These are phyloP conservation scores for Chaetomium sp. DNA, from an alignment of 2,329 filamentous ascomycete species.

Conservation along the genomic window DNA sequence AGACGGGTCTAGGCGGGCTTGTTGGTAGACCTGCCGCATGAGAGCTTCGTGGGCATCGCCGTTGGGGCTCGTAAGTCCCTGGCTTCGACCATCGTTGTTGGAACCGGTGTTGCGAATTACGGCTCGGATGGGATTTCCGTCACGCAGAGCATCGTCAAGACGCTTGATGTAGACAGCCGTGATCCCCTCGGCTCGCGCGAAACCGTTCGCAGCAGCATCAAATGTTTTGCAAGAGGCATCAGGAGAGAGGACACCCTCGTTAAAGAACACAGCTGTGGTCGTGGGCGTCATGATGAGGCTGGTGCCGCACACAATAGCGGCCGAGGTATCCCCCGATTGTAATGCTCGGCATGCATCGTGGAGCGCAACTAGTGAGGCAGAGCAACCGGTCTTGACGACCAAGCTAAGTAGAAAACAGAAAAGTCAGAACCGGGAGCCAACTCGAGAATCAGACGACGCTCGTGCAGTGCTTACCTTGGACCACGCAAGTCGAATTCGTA, in stretches of 20 bases:
- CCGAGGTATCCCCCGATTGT: conserved; percentile 37
- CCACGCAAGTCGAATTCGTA: conserved; percentile 44
- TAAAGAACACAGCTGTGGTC: not conserved
- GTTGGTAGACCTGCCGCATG: conserved; percentile 19
- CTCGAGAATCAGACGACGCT: too few relatives aligned
- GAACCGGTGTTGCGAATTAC: conserved; percentile 39
- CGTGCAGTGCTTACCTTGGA: conserved; percentile 28
- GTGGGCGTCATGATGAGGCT: conserved; percentile 12
- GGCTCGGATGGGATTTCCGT: conserved; percentile 36
- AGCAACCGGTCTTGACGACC: conserved; percentile 42
- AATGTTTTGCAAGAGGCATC: conserved; percentile 12
- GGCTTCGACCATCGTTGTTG: conserved; percentile 29
- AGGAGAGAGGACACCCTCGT: conserved; percentile 8
- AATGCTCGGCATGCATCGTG: conserved; percentile 38
- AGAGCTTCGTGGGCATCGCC: conserved; percentile 20
- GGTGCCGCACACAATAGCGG: conserved; percentile 42
- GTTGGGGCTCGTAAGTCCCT: conserved; percentile 20
- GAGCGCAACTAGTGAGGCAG: conserved; percentile 42
- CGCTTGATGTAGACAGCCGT: conserved; percentile 34
- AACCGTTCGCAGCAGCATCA: conserved; percentile 47
- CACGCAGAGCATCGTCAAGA: conserved; percentile 35
- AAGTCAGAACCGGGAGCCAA: not conserved
- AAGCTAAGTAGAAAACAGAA: conserved; percentile 31
- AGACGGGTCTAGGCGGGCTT: conserved; percentile 7
- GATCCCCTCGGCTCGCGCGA: conserved; percentile 54